Percentiles rank a stretch among this genome's conserved stretches.
Conservation (phyloP, 352 stramenopile species). For the Pythium insidiosum region DNA sequence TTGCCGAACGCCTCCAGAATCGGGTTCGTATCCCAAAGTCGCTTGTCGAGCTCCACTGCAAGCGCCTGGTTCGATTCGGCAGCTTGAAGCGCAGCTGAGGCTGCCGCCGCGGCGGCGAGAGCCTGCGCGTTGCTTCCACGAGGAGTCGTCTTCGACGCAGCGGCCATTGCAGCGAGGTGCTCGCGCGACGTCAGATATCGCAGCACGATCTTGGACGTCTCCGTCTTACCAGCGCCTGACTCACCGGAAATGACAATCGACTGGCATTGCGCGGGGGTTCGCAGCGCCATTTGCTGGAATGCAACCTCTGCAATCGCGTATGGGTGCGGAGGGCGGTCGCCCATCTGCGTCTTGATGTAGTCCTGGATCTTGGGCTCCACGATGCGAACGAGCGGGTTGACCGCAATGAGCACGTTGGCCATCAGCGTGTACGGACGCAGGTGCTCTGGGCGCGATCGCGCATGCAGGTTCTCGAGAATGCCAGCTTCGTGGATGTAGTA, state of each 20-base stretch:
- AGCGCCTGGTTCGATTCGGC: slow-evolving; percentile 40
- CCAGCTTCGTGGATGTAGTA: slow-evolving; percentile 88
- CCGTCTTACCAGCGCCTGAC: slow-evolving; percentile 81
- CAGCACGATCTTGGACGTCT: slow-evolving; percentile 87
- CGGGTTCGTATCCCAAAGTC: slow-evolving; percentile 84
- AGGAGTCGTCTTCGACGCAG: slow-evolving; percentile 21
- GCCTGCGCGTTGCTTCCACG: no score
- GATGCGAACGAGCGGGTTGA: slow-evolving; percentile 77
- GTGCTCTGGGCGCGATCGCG: slow-evolving; percentile 65
- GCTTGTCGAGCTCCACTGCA: slow-evolving; percentile 77
- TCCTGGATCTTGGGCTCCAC: slow-evolving; percentile 80
- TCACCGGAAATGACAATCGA: slow-evolving; percentile 87
- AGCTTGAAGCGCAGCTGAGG: slow-evolving; percentile 7
- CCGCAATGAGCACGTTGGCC: slow-evolving; percentile 83
- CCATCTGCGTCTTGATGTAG: slow-evolving; percentile 87
- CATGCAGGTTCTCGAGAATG: slow-evolving; percentile 75
- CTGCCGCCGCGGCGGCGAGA: slow-evolving; percentile 2
- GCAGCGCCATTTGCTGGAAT: slow-evolving; percentile 85
- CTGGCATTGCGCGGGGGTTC: slow-evolving; percentile 72
- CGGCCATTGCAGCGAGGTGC: slow-evolving; percentile 36
- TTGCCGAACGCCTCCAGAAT: slow-evolving; percentile 86
- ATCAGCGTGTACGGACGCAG: slow-evolving; percentile 83
- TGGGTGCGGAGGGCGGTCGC: slow-evolving; percentile 70
- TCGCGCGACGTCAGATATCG: slow-evolving; percentile 80
- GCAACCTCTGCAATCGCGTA: slow-evolving; percentile 83